Conservation (phyloP, 768 basidiomycete species). For the Gymnopilus junonius region DNA sequence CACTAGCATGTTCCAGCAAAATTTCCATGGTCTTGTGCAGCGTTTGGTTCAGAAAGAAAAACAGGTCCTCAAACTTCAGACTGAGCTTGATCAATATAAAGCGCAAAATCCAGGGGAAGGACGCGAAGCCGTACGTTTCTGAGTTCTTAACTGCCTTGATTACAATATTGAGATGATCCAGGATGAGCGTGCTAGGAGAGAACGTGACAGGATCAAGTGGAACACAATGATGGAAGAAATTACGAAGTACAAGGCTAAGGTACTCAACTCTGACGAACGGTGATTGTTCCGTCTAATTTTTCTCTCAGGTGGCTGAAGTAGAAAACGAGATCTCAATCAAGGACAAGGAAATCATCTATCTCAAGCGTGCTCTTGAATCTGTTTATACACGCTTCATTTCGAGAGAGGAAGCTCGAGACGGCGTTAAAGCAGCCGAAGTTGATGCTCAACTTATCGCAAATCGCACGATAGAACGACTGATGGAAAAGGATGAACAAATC, state of each 20-base stretch:
- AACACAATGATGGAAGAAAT: slow-evolving; percentile 77
- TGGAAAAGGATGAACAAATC: slow-evolving; percentile 72
- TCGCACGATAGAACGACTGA: slow-evolving; percentile 70
- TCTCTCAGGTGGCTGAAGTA: slow-evolving; percentile 55
- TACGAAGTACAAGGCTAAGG: slow-evolving; percentile 69
- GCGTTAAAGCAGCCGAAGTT: slow-evolving; percentile 49
- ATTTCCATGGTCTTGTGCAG: slow-evolving; percentile 75
- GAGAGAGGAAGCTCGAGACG: slow-evolving; percentile 54
- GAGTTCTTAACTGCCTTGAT: background rate
- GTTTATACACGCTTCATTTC: slow-evolving; percentile 81
- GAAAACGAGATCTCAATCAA: slow-evolving; percentile 52
- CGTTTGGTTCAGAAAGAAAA: slow-evolving; percentile 86
- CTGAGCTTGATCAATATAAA: slow-evolving; percentile 68
- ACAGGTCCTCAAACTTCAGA: slow-evolving; percentile 74
- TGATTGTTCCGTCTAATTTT: slow-evolving; percentile 6
- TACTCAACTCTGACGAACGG: slow-evolving; percentile 26
- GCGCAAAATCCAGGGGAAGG: slow-evolving; percentile 58
- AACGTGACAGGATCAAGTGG: slow-evolving; percentile 77
- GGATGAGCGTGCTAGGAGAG: slow-evolving; percentile 77
- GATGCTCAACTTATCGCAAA: slow-evolving; percentile 73
- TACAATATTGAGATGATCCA: slow-evolving; percentile 27
- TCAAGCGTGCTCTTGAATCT: slow-evolving; percentile 87
- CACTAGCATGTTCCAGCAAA: slow-evolving; percentile 38
- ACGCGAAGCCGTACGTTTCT: slow-evolving; percentile 59
- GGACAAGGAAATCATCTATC: slow-evolving; percentile 75